Evolutionary conservation across 805 yeast genomes (phyloP).

Genomic region (Hanseniaspora hatyaiensis): DNA sequence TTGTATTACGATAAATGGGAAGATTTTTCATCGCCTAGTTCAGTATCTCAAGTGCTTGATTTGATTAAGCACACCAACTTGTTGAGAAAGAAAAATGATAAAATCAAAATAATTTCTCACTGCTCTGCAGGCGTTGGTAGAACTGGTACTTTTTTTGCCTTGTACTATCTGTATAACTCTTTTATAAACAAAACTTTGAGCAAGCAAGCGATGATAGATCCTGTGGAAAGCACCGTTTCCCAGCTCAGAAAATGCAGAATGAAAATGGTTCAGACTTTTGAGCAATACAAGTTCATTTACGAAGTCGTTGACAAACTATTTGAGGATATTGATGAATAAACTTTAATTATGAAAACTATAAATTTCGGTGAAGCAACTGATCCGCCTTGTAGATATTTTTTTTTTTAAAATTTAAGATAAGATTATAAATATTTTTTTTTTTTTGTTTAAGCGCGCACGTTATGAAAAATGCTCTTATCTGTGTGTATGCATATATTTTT

Average conservation of each 20-base stretch:
- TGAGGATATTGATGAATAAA: no score
- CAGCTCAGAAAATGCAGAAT: conserved; percentile 29
- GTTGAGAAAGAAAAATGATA: conserved; percentile 21
- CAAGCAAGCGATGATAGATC: conserved; percentile 19
- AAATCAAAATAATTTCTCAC: conserved; percentile 59
- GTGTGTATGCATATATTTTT: no score
- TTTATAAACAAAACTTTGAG: conserved; percentile 22
- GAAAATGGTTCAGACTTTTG: conserved; percentile 30
- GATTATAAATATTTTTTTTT: no score
- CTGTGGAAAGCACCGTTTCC: conserved; percentile 28
- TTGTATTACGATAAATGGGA: conserved; percentile 71
- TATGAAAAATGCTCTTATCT: no score
- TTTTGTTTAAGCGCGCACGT: no score
- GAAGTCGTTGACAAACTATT: conserved; percentile 25
- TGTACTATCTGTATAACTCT: conserved; percentile 25
- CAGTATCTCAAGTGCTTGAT: conserved; percentile 28
- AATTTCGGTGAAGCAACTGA: no score
- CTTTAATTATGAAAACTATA: no score
- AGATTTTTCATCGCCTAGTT: conserved; percentile 59
- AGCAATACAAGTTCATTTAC: conserved; percentile 28
- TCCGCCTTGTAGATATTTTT: no score
- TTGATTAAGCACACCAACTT: conserved; percentile 27
- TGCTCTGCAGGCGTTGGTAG: conserved; percentile 98
- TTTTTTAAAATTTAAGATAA: no score
- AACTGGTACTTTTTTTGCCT: conserved; percentile 76